phyloP scores from a whole-genome alignment of 1,139 yeast genomes.

The Kodamaea suecica region DNA sequence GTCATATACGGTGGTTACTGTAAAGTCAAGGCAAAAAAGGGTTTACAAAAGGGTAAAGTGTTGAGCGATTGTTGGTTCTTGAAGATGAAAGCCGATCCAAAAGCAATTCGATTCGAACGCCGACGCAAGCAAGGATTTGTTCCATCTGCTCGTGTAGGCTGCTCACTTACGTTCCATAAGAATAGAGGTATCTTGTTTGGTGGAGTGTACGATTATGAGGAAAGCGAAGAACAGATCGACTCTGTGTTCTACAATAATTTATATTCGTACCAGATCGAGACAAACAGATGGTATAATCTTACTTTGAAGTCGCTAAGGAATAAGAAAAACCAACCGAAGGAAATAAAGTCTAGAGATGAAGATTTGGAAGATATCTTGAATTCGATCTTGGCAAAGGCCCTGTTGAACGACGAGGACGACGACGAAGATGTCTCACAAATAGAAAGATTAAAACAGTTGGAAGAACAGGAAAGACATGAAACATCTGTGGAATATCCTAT shows the following conservation, averaged over 20 bases:
- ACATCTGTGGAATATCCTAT: conserved; percentile 49
- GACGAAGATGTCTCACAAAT: conserved; percentile 42
- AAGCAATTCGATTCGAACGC: conserved; percentile 80
- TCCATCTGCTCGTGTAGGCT: conserved; percentile 93
- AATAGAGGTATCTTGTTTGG: conserved; percentile 94
- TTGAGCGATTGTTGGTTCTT: conserved; percentile 83
- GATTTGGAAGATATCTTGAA: conserved; percentile 82
- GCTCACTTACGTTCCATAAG: conserved; percentile 83
- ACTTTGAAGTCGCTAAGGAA: conserved; percentile 62
- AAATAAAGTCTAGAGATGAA: conserved; percentile 61
- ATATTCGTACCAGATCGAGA: conserved; percentile 78
- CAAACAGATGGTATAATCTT: conserved; percentile 85
- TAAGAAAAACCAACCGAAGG: conserved; percentile 39
- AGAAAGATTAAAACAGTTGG: conserved; percentile 37
- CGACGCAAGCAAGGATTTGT: conserved; percentile 85
- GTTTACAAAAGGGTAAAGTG: conserved; percentile 89
- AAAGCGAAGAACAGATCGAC: conserved; percentile 87
- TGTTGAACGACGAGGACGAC: conserved; percentile 59
- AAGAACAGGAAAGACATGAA: conserved; percentile 32
- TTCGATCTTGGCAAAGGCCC: conserved; percentile 67
- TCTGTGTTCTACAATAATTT: conserved; percentile 81
- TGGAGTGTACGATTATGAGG: conserved; percentile 93
- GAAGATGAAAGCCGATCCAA: conserved; percentile 85
- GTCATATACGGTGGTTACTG: conserved; percentile 91
- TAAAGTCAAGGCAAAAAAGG: conserved; percentile 87